Evolutionary conservation across 257 asterid genomes (phyloP).

Genomic region (Ilex aquifolium): DNA sequence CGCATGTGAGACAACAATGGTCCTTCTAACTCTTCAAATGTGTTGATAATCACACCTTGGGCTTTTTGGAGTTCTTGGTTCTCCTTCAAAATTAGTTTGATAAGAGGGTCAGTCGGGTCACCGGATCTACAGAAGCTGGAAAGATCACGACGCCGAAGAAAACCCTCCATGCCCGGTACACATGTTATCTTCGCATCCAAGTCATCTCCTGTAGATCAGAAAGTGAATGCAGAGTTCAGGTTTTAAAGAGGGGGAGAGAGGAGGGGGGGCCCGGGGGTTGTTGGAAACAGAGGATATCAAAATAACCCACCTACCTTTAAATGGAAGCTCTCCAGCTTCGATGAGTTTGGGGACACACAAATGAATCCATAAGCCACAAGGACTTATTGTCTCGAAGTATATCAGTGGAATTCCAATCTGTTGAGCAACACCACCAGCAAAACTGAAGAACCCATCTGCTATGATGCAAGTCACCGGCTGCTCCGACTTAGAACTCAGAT

Average conservation of each 20-base stretch:
- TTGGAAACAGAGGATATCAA: not conserved
- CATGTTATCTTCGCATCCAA: conserved; percentile 14
- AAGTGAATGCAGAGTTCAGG: no score
- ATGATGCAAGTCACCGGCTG: not conserved
- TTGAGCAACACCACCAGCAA: conserved; percentile 37
- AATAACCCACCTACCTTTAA: conserved; percentile 11
- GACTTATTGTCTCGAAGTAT: conserved; percentile 24
- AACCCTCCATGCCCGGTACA: conserved; percentile 33
- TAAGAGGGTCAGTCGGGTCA: not conserved
- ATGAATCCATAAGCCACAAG: conserved; percentile 24
- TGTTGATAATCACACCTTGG: conserved; percentile 22
- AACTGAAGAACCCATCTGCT: conserved; percentile 41
- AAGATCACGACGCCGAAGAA: conserved; percentile 30
- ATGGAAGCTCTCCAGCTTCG: conserved; percentile 28
- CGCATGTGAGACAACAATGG: conserved; percentile 17
- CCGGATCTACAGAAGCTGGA: conserved; percentile 28
- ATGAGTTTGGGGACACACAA: conserved; percentile 21
- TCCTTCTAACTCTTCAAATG: conserved; percentile 28
- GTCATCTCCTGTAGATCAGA: conserved; percentile 13
- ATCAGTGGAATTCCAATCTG: conserved; percentile 24
- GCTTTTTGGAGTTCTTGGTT: conserved; percentile 14
- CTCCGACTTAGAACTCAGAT: conserved; percentile 27
- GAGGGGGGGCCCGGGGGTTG: no score
- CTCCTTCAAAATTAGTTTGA: conserved; percentile 3
- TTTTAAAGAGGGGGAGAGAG: no score